Percentiles rank a stretch among this genome's conserved stretches.
Evolutionary conservation across 441 rosid genomes (phyloP).

Genomic region (Brassica balearica): DNA sequence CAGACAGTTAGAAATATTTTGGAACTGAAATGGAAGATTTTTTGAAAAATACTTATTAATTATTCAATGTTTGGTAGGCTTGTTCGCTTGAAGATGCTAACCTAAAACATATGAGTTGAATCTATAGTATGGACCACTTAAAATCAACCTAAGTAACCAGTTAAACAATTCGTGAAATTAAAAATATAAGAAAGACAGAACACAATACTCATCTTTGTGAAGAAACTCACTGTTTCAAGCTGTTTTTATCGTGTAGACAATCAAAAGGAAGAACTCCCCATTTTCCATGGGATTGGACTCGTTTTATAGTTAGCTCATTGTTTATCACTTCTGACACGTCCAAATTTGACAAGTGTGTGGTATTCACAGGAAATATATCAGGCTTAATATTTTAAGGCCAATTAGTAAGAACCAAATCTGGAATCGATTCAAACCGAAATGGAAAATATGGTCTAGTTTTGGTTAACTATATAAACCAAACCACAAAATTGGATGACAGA

Average conservation of each 20-base stretch:
- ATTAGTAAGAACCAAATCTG: too few relatives aligned
- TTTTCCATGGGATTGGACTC: too few relatives aligned
- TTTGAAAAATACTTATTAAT: too few relatives aligned
- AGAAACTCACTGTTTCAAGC: slow-evolving; percentile 17
- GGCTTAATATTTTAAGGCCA: not conserved
- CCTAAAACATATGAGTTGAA: slow-evolving; percentile 4
- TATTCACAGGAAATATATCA: not conserved
- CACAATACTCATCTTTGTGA: not conserved
- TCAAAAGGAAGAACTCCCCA: too few relatives aligned
- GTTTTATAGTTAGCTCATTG: slow-evolving; percentile 4
- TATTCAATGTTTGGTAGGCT: slow-evolving; percentile 20
- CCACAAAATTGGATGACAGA: not conserved
- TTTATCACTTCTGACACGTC: slow-evolving; percentile 34
- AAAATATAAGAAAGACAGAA: not conserved
- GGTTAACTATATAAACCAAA: not conserved
- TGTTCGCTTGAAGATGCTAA: slow-evolving; percentile 34
- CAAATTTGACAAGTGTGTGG: slow-evolving; percentile 28
- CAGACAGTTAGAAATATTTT: too few relatives aligned
- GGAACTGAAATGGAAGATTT: too few relatives aligned
- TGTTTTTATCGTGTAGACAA: not conserved
- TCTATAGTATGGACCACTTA: too few relatives aligned
- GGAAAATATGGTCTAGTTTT: not conserved
- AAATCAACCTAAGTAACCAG: too few relatives aligned
- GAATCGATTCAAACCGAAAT: not conserved
- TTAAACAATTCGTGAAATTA: not conserved